Percentiles rank a stretch among this genome's conserved stretches.
These are phyloP conservation scores for Kwoniella pini DNA, from an alignment of 768 basidiomycete genomes.

Conservation along the genomic window DNA sequence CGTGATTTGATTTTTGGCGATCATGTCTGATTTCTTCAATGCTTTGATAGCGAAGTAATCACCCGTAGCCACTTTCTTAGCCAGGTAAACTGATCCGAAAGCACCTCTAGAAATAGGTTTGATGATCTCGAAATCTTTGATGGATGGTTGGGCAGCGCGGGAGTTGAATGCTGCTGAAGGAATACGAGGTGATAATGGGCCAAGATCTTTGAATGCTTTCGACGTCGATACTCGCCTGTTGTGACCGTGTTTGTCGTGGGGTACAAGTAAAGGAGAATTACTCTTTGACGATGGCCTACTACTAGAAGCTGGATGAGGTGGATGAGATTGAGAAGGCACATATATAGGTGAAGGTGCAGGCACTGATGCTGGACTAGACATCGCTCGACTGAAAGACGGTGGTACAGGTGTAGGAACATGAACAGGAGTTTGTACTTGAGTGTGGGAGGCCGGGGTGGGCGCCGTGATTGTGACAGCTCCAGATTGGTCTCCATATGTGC, in stretches of 20 bases:
- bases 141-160: slow-evolving; percentile 80
- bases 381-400: slow-evolving; percentile 1
- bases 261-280: slow-evolving; percentile 30
- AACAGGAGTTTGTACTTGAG: slow-evolving; percentile 8
- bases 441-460: slow-evolving; percentile 14
- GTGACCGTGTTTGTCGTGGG: slow-evolving; percentile 31
- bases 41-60: slow-evolving; percentile 99
- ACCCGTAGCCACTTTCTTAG: slow-evolving; percentile 96
- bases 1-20: slow-evolving; percentile 99
- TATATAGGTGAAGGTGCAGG: slow-evolving; percentile 10
- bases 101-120: slow-evolving; percentile 99
- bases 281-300: slow-evolving; percentile 11
- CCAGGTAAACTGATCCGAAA: slow-evolving; percentile 95
- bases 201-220: slow-evolving; percentile 37
- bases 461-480: slow-evolving; percentile 8
- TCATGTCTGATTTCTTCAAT: slow-evolving; percentile 99
- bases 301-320: background rate
- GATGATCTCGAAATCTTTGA: slow-evolving; percentile 98
- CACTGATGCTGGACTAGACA: slow-evolving; percentile 4
- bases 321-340: background rate
- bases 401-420: background rate
- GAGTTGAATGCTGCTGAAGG: slow-evolving; percentile 74
- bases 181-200: slow-evolving; percentile 83
- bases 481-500: slow-evolving; percentile 17
- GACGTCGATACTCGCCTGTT: slow-evolving; percentile 36